A percentile compares a stretch with the other conserved stretches of the same genome.
Evolutionary conservation across 1,284 basidiomycete species (phyloP).

Genomic region (Blastosporella zonata): DNA sequence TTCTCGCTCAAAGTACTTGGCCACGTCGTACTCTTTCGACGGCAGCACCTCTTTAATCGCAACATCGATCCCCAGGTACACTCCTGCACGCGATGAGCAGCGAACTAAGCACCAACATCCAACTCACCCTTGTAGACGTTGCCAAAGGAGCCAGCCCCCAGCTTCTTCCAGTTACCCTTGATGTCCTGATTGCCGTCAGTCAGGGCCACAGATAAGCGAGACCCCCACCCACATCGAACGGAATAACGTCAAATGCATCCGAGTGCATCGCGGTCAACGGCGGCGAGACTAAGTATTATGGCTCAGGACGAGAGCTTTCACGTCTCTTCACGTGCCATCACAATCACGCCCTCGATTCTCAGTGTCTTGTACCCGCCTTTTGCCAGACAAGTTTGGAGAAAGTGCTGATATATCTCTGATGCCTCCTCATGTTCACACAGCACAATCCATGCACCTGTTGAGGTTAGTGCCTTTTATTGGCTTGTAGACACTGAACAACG

Average conservation of each 20-base stretch:
- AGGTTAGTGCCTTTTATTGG: too few species aligned
- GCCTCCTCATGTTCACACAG: too few species aligned
- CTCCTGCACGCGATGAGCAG: constrained; percentile 45
- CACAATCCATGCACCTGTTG: too few species aligned
- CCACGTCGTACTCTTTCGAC: constrained; percentile 86
- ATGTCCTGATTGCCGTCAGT: constrained; percentile 60
- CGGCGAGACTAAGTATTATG: constrained; percentile 3
- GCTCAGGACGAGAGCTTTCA: neutral
- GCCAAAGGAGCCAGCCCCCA: constrained; percentile 91
- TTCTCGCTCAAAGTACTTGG: constrained; percentile 97
- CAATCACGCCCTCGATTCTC: too few species aligned
- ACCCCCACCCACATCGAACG: constrained; percentile 59
- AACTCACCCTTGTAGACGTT: constrained; percentile 83
- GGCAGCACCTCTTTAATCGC: constrained; percentile 95
- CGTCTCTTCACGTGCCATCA: too few species aligned
- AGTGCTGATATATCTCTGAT: too few species aligned
- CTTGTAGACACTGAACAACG: too few species aligned
- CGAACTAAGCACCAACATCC: neutral
- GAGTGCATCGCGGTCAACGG: constrained; percentile 31
- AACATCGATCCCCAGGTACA: constrained; percentile 92
- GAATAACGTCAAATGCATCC: constrained; percentile 81
- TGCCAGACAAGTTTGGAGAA: too few species aligned
- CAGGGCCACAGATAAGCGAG: neutral
- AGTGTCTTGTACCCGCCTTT: too few species aligned
- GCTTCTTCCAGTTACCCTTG: constrained; percentile 82